Evolutionary conservation across 139 green algal genomes (phyloP).

Genomic region (Chlamydomonas applanata): DNA sequence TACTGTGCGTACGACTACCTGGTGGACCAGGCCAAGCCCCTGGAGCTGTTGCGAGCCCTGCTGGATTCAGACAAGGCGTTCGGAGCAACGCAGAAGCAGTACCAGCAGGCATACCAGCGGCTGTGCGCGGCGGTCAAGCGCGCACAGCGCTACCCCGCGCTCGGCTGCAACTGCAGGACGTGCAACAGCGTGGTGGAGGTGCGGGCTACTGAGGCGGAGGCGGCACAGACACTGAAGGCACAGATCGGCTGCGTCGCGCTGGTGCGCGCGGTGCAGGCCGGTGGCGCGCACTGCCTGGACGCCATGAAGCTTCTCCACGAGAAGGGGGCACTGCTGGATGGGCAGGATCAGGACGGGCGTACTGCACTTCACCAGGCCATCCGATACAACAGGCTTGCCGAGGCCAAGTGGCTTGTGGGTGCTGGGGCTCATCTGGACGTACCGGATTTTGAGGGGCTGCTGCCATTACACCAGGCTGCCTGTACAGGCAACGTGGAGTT

Average conservation of each 20-base stretch:
- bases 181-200: slow-evolving; percentile 45
- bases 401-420: slow-evolving; percentile 34
- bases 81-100: slow-evolving; percentile 20
- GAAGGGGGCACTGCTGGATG: slow-evolving; percentile 34
- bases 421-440: slow-evolving; percentile 33
- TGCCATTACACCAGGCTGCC: slow-evolving; percentile 42
- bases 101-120: slow-evolving; percentile 27
- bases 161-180: slow-evolving; percentile 41
- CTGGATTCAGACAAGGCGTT: slow-evolving; percentile 31
- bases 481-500: slow-evolving; percentile 13
- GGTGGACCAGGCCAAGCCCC: slow-evolving; percentile 36
- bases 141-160: slow-evolving; percentile 36
- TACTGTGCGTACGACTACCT: slow-evolving; percentile 39
- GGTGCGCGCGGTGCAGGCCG: slow-evolving; percentile 36
- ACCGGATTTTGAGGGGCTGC: slow-evolving; percentile 40
- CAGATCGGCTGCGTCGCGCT: slow-evolving; percentile 38
- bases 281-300: slow-evolving; percentile 26
- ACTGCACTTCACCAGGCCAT: slow-evolving; percentile 44
- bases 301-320: slow-evolving; percentile 32
- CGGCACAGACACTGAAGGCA: slow-evolving; percentile 13
- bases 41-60: slow-evolving; percentile 26
- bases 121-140: slow-evolving; percentile 36
- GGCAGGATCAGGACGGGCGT: slow-evolving; percentile 42
- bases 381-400: slow-evolving; percentile 38
- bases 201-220: slow-evolving; percentile 32